Base-by-base conservation (phyloP, 495 filamentous ascomycete genomes). In the Penicillium nucicola region DNA sequence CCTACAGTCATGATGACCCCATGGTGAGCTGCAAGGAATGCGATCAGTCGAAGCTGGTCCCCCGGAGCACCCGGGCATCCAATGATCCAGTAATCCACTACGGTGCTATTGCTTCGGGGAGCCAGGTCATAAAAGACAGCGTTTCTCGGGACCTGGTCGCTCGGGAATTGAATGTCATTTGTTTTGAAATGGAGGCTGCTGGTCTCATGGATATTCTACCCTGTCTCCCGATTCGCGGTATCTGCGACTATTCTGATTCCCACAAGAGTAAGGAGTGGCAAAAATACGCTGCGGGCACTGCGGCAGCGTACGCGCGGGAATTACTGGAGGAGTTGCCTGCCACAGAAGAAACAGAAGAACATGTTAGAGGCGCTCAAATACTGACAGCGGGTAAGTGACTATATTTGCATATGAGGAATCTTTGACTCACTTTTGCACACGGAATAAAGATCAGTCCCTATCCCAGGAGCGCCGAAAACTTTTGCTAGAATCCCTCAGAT, bases 111-210 rank as follows among this genome's bases (percentile, higher is more conserved):
- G 70, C 60, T 12, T 77, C 67, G 11, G 71, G 60, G 7, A 72
- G 71, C 47, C 55, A 63, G 42, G 68, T 75, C 13, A 68, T 75
- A 39, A 74, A 60, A 35, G 36, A 66, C 52, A 60, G 58, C 13
- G 48, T 5, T 33, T 40, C 42, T 5, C 58, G 74, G 30, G 71
- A 75, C 47, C 25, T 51, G n/a, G 32, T 73, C 19, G 50, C 47
- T 10, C 22, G n/a, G 42, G 33, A 61, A 13, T 13, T 50, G 0
- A 48, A 57, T 25, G 52, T 76, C 13, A 50, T 76, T 3, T 76
- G 67, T 37, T 72, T 78, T 42, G 73, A 77, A 42, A 78, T 75
- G 67, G 74, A 80, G 50, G 66, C 70, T 13, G 76, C 73, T 11
- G 20, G 20, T 22, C 20, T 22, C 3, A 22, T 22, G 20, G 20